phyloP scores from a whole-genome alignment of 768 basidiomycete genomes.

The Heimioporus sp. region DNA sequence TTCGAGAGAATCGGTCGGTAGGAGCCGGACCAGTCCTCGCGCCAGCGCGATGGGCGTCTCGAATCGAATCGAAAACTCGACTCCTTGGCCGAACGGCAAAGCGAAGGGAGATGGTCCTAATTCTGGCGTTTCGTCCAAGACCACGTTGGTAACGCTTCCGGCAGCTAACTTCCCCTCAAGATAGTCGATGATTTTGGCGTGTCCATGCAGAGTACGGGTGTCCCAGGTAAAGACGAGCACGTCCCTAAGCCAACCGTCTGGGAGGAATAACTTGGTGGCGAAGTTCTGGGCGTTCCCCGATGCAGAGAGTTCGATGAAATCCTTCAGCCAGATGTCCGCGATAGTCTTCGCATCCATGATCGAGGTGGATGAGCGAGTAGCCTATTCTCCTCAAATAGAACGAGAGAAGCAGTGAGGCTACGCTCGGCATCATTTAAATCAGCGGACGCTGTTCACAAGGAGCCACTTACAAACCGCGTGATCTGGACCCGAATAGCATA shows the following conservation, averaged over 20 bases:
- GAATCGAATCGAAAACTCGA: conserved; percentile 4
- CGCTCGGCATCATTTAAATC: too few species aligned
- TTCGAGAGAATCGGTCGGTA: background rate
- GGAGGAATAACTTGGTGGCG: background rate
- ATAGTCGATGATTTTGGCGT: background rate
- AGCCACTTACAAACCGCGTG: too few species aligned
- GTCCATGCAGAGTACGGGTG: conserved; percentile 2
- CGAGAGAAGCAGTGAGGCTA: too few species aligned
- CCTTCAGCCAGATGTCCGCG: background rate
- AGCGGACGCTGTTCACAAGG: too few species aligned
- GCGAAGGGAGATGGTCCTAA: background rate
- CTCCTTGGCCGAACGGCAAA: conserved; percentile 2
- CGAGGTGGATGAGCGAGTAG: too few species aligned
- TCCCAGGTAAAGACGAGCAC: conserved; percentile 3
- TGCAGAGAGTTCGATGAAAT: background rate
- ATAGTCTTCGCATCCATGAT: background rate
- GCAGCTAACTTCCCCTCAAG: background rate
- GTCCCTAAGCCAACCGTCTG: conserved; percentile 5
- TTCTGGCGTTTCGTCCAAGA: conserved; percentile 1
- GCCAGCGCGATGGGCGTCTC: conserved; percentile 2
- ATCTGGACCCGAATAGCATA: too few species aligned
- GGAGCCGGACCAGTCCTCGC: background rate
- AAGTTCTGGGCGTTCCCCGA: background rate
- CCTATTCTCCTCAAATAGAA: too few species aligned
- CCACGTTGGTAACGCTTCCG: background rate